These are phyloP conservation scores for Peronospora tabacina DNA, from an alignment of 352 stramenopile species.

Conservation along the genomic window DNA sequence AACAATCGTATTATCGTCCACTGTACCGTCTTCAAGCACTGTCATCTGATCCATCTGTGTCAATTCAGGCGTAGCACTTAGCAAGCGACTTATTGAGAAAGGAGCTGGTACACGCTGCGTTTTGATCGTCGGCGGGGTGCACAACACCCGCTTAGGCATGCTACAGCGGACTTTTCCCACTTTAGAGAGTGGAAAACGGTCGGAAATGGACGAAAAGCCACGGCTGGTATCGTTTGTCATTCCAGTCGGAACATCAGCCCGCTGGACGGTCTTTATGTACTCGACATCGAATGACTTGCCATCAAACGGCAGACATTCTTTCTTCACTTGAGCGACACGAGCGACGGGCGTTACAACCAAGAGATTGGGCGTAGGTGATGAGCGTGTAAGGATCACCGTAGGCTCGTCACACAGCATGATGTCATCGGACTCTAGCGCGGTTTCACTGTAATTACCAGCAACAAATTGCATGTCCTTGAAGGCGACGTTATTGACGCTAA, in stretches of 20 bases:
- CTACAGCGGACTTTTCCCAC: slow-evolving; percentile 35
- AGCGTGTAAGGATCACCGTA: slow-evolving; percentile 43
- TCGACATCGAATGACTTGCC: slow-evolving; percentile 22
- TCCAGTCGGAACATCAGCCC: slow-evolving; percentile 7
- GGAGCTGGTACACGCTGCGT: slow-evolving; percentile 3
- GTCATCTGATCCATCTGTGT: slow-evolving; percentile 52
- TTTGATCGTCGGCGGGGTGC: slow-evolving; percentile 16
- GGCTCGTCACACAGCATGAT: slow-evolving; percentile 36
- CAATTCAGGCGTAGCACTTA: slow-evolving; percentile 37
- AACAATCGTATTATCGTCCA: slow-evolving; percentile 33
- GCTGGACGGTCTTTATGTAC: slow-evolving; percentile 22
- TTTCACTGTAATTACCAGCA: slow-evolving; percentile 29
- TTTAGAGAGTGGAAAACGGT: slow-evolving; percentile 40
- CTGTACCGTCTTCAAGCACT: slow-evolving; percentile 36
- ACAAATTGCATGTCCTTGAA: slow-evolving; percentile 37
- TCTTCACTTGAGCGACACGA: slow-evolving; percentile 24
- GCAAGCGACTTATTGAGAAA: slow-evolving; percentile 28
- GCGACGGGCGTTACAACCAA: slow-evolving; percentile 22
- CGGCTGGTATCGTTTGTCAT: slow-evolving; percentile 9
- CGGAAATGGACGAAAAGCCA: slow-evolving; percentile 55
- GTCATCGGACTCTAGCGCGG: slow-evolving; percentile 40
- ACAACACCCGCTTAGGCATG: slow-evolving; percentile 21
- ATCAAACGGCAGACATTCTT: slow-evolving; percentile 19
- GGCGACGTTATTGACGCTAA: slow-evolving; percentile 8
- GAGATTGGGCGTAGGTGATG: slow-evolving; percentile 40